Evolutionary conservation across 1,284 basidiomycete species (phyloP), one percentile per base, ranked within the genome.

Genomic region (Cryptococcus sp.): DNA sequence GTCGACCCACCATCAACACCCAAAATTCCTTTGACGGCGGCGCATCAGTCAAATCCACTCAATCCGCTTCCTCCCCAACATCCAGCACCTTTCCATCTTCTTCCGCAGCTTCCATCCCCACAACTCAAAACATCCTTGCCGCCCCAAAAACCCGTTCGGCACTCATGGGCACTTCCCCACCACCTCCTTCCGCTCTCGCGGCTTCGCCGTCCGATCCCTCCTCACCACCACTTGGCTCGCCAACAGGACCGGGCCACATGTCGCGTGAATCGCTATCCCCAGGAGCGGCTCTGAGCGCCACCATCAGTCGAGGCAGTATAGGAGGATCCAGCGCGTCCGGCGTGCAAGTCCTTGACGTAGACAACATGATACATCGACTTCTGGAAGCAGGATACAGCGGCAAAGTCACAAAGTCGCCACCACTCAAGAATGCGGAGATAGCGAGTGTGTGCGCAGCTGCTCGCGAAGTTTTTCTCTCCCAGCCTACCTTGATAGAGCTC

Each of bases 321-420:
- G 53, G 64, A 15, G 69, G 68, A 0, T 41, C 45, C 13, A 59
- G 62, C 39, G 38, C 58, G 4, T 78, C 65, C 5, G 66, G 69
- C 15, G 67, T 65, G 84, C 85, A 77, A 81, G 80, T 86, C 52
- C 84, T 98, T 69, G 96, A 99, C 78, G 88, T 99, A 61, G 96
- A 99, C 80, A 95, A 97, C 78, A 98, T 99, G 91, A 99, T 99
- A 73, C 88, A 90, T 73, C 86, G 95, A 50, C 84, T 99, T 53
- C 84, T 99, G 67, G 95, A 99, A 70, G 93, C 97, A 3, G 96
- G 96, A 5, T 99, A 99, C 78, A 91, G 91, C 17, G 93, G 93
- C 77, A 99, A 99, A 84, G 90, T 98, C 70, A 92, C 89, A 82
- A 99, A 98, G 80, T 91, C 91, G 23, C 87, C 97, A 58, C 93